A percentile compares a stretch with the other conserved stretches of the same genome.
Conservation (phyloP, 1,284 basidiomycete genomes). For the Puccinia hordei region DNA sequence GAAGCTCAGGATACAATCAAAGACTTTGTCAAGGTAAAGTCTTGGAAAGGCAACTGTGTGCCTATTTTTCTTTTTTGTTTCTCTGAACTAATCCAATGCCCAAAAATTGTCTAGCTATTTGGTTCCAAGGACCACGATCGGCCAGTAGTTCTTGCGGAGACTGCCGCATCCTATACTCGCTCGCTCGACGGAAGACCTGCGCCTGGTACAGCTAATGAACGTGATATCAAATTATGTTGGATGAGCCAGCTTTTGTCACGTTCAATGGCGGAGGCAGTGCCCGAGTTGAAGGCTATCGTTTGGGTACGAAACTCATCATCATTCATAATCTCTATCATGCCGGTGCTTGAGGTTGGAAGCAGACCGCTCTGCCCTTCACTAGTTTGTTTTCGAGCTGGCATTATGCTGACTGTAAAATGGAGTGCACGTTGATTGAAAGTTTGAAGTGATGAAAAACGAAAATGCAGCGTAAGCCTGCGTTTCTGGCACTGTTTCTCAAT, state of each 20-base stretch:
- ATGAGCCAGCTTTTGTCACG: conserved; percentile 18
- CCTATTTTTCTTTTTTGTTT: neutral
- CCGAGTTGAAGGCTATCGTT: conserved; percentile 35
- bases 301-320: conserved; percentile 21
- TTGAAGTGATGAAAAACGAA: conserved; percentile 45
- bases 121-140: neutral
- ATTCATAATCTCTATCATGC: neutral
- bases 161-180: conserved; percentile 35
- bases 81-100: neutral
- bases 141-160: conserved; percentile 32
- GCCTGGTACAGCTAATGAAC: conserved; percentile 17
- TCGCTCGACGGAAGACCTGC: conserved; percentile 12
- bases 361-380: neutral
- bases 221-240: conserved; percentile 41
- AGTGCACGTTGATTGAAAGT: conserved; percentile 5
- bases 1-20: conserved; percentile 39
- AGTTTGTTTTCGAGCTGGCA: neutral
- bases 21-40: conserved; percentile 36
- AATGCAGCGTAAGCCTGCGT: conserved; percentile 32
- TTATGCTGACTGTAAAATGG: neutral
- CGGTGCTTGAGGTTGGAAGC: neutral
- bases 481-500: neutral
- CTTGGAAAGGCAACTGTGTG: neutral
- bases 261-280: conserved; percentile 30
- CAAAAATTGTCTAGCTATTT: conserved; percentile 24